Percentiles rank a stretch among this genome's conserved stretches.
Conservation (phyloP, 306 rosid genomes). For the barrel medic (Medicago truncatula) region MtrunA17r5.0-ANR NC_053043.1:33113501-33114000, state of each 20-base stretch:
- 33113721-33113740: constrained; percentile 64
- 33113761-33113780: constrained; percentile 76
- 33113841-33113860: constrained; percentile 72
- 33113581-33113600: not conserved
- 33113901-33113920: constrained; percentile 83
- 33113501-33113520: not conserved
- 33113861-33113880: constrained; percentile 83
- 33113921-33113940: constrained; percentile 86
- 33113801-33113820: constrained; percentile 89
- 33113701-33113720: constrained; percentile 64
- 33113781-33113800: constrained; percentile 73
- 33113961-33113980: constrained; percentile 96
- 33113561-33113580: not conserved
- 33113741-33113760: constrained; percentile 76
- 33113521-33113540: not conserved
- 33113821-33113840: constrained; percentile 85
- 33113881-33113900: constrained; percentile 92
- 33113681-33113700: constrained; percentile 76
- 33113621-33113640: not conserved
- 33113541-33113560: not conserved
- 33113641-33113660: not conserved
- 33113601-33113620: not conserved
- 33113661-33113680: constrained; percentile 45
- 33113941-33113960: constrained; percentile 91
- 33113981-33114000: constrained; percentile 90